phyloP scores from a whole-genome alignment of 169 alveolate species.

The Eimeria tenella region DNA sequence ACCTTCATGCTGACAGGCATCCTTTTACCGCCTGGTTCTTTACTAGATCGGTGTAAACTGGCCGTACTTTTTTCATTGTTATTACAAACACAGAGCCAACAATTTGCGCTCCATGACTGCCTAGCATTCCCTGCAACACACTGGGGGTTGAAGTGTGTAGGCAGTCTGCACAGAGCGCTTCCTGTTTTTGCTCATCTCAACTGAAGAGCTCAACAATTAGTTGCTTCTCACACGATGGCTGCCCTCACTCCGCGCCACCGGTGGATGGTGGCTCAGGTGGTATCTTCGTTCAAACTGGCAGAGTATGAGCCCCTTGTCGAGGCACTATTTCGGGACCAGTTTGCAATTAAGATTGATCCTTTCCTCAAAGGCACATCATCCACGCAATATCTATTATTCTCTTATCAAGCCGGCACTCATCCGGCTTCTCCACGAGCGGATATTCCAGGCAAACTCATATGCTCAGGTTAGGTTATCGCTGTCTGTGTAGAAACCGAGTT shows the following conservation, averaged over 20 bases:
- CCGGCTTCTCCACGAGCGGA: neutral
- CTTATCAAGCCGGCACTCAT: neutral
- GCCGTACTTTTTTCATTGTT: neutral
- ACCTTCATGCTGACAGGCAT: neutral
- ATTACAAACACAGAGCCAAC: neutral
- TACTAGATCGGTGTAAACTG: neutral
- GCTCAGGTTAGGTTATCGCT: slow-evolving; percentile 55
- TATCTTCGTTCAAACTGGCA: slow-evolving; percentile 38
- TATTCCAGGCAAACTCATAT: slow-evolving; percentile 33
- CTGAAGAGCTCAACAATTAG: neutral
- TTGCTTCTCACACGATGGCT: slow-evolving; percentile 51
- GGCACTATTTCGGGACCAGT: slow-evolving; percentile 30
- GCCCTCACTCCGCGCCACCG: slow-evolving; percentile 72
- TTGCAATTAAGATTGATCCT: slow-evolving; percentile 33
- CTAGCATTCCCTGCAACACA: neutral
- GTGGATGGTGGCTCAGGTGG: slow-evolving; percentile 76
- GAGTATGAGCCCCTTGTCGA: slow-evolving; percentile 61
- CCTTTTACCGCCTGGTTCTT: neutral
- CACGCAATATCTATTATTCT: slow-evolving; percentile 35
- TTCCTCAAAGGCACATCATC: slow-evolving; percentile 60
- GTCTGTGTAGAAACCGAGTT: no score
- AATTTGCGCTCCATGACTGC: neutral
- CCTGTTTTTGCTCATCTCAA: neutral
- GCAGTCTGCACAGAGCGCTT: neutral
- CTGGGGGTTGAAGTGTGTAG: neutral